Evolutionary conservation across 352 stramenopile genomes (phyloP).

Genomic region (Globisporangium iwayamae): DNA sequence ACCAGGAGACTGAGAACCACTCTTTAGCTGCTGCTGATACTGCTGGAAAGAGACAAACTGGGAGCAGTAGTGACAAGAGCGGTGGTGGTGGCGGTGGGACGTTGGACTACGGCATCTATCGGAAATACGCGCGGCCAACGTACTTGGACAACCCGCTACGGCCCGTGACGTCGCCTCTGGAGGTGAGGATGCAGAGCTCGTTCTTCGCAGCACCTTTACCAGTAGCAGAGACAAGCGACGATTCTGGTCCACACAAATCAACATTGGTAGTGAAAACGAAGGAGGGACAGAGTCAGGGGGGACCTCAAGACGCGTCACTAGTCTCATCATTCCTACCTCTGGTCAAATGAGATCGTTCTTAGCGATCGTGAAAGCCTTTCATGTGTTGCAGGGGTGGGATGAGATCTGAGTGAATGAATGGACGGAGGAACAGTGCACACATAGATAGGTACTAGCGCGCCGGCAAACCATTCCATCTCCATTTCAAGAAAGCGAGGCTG

Average conservation of each 20-base stretch:
- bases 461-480: background rate
- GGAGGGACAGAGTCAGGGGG: background rate
- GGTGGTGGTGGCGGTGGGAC: background rate
- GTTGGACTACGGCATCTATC: slow-evolving; percentile 34
- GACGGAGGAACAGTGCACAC: no score
- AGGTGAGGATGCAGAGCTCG: slow-evolving; percentile 29
- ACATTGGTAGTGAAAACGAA: background rate
- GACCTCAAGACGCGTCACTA: background rate
- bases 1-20: background rate
- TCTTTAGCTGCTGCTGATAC: background rate
- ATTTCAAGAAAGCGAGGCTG: background rate
- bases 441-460: no score
- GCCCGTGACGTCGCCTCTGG: slow-evolving; percentile 28
- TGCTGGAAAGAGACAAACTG: background rate
- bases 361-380: background rate
- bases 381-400: background rate
- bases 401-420: background rate
- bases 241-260: background rate
- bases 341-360: slow-evolving; percentile 3
- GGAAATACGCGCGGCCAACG: slow-evolving; percentile 29
- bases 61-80: background rate
- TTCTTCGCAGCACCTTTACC: slow-evolving; percentile 22
- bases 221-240: background rate
- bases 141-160: slow-evolving; percentile 17
- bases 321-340: background rate